These are phyloP conservation scores for Eucalyptus fibrosa DNA, from an alignment of 345 rosid genomes.

Conservation along the genomic window DNA sequence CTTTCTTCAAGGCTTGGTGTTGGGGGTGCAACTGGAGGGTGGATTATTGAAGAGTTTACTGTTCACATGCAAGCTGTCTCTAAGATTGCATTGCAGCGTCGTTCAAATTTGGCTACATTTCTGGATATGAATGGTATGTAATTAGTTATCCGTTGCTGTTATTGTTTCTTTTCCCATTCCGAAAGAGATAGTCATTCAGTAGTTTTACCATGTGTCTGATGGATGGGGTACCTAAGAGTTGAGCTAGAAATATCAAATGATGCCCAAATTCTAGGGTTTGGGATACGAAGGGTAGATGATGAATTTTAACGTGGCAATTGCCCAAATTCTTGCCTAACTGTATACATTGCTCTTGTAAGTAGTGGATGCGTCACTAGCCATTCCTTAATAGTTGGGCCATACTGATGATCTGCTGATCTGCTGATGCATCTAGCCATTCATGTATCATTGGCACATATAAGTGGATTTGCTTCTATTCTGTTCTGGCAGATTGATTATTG, in stretches of 20 bases:
- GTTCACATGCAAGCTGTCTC: conserved; percentile 96
- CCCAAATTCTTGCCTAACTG: not conserved
- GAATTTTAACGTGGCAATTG: not conserved
- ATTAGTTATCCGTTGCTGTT: not conserved
- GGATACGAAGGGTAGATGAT: not conserved
- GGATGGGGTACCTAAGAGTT: not conserved
- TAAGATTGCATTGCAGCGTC: conserved; percentile 92
- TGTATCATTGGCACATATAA: not conserved
- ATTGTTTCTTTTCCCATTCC: not conserved
- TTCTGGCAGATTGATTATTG: not conserved
- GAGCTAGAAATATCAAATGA: not conserved
- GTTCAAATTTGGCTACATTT: conserved; percentile 62
- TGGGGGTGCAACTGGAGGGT: conserved; percentile 58
- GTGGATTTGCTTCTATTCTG: not conserved
- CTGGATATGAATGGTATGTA: conserved; percentile 69
- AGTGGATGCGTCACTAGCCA: not conserved
- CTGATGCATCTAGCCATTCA: not conserved
- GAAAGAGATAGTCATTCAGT: not conserved
- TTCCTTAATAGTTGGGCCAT: not conserved
- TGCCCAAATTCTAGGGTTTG: not conserved
- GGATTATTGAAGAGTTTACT: conserved; percentile 89
- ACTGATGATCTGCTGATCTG: not conserved
- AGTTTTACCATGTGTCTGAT: not conserved
- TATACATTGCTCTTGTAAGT: not conserved
- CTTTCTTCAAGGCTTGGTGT: conserved; percentile 72